A percentile compares a stretch with the other conserved stretches of the same genome.
These are phyloP conservation scores for Epichloe coenophiala DNA, from an alignment of 2,329 filamentous ascomycete species.

Conservation along the genomic window DNA sequence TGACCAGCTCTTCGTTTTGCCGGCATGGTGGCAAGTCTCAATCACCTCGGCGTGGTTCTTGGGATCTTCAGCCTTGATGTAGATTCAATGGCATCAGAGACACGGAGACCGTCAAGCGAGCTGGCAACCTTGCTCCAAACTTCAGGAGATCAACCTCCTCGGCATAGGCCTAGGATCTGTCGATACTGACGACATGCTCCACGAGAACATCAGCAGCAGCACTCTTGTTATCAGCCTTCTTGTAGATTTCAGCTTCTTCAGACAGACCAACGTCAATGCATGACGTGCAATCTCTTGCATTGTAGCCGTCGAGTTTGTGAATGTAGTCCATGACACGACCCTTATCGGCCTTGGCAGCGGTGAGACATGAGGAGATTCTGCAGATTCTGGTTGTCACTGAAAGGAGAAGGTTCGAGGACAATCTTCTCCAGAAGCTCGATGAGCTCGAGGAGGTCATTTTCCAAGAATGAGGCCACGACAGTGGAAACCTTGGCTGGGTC, in stretches of 20 bases:
- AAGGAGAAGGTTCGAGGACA: constrained; percentile 95
- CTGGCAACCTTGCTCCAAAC: constrained; percentile 98
- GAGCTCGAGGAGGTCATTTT: constrained; percentile 81
- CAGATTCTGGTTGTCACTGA: constrained; percentile 92
- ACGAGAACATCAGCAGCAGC: constrained; percentile 85
- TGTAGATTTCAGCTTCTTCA: constrained; percentile 96
- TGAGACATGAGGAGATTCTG: constrained; percentile 95
- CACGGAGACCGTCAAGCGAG: constrained; percentile 85
- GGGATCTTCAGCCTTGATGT: constrained; percentile 88
- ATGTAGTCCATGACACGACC: constrained; percentile 92
- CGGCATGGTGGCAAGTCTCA: constrained; percentile 88
- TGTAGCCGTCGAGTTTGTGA: constrained; percentile 77
- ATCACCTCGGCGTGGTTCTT: constrained; percentile 94
- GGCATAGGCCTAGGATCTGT: constrained; percentile 88
- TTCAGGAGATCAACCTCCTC: constrained; percentile 84
- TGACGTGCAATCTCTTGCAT: constrained; percentile 80
- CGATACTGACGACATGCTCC: constrained; percentile 94
- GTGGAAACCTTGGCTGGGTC: constrained; percentile 92
- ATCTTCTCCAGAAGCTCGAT: constrained; percentile 99
- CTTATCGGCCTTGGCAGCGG: constrained; percentile 93
- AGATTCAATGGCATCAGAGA: constrained; percentile 92
- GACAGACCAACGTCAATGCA: constrained; percentile 91
- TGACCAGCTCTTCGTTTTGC: constrained; percentile 94
- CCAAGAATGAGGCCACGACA: constrained; percentile 85
- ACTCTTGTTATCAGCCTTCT: constrained; percentile 85